These are phyloP conservation scores for Cryptococcus maquisensis DNA, from an alignment of 1,284 basidiomycete species.

Conservation along the genomic window DNA sequence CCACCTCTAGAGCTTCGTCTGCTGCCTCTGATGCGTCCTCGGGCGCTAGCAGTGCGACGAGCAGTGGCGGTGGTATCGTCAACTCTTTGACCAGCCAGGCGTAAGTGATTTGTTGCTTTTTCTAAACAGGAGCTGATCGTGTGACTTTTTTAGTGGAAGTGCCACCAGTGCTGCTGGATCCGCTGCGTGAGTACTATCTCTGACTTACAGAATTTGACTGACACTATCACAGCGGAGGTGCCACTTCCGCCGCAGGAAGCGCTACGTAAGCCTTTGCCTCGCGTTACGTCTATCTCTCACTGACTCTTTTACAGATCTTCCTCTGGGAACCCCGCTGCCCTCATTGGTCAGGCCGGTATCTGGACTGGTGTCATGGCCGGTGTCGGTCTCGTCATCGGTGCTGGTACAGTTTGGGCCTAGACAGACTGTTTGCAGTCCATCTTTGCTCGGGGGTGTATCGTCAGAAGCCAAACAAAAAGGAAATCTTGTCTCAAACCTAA, in stretches of 20 bases:
- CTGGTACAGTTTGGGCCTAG: slow-evolving; percentile 21
- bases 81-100: neutral
- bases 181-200: neutral
- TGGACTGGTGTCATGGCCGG: slow-evolving; percentile 21
- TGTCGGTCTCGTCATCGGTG: slow-evolving; percentile 22
- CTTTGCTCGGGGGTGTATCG: neutral
- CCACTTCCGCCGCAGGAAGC: no score
- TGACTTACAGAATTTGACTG: no score
- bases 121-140: no score
- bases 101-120: no score
- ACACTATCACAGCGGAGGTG: no score
- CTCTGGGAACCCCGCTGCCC: slow-evolving; percentile 4
- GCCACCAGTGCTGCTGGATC: neutral
- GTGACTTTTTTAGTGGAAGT: neutral
- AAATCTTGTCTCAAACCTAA: neutral
- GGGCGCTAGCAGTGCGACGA: neutral
- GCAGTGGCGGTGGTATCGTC: neutral
- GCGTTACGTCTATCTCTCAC: no score
- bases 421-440: neutral
- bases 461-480: neutral
- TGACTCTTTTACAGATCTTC: neutral
- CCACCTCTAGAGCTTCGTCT: slow-evolving; percentile 1
- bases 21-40: slow-evolving; percentile 3
- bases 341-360: slow-evolving; percentile 5
- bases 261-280: no score